phyloP scores from a whole-genome alignment of 495 filamentous ascomycete species.

The Astrothelium macrocarpum region DNA sequence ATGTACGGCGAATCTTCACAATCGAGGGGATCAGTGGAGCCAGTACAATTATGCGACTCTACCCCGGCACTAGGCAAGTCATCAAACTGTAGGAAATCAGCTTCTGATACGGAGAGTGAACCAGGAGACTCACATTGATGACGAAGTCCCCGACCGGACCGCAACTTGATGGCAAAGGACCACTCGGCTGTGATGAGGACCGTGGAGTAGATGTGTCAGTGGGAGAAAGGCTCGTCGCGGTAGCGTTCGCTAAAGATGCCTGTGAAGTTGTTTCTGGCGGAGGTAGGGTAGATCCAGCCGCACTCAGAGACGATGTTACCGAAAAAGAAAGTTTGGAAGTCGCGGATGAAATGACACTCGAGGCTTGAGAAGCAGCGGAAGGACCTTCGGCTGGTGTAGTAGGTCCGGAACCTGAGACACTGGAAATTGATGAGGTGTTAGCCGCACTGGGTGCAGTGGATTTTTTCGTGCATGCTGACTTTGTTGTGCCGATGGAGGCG shows the following conservation, averaged over 20 bases:
- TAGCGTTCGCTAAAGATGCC: neutral
- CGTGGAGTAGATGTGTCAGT: neutral
- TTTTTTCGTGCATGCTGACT: neutral
- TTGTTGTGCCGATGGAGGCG: neutral
- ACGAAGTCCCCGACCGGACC: neutral
- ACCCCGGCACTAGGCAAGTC: conserved; percentile 22
- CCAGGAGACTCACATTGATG: neutral
- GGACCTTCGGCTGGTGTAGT: neutral
- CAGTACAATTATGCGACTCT: conserved; percentile 11
- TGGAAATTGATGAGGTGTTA: neutral
- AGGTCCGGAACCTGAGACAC: neutral
- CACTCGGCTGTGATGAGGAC: neutral
- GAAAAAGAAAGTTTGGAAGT: neutral
- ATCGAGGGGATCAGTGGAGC: conserved; percentile 17
- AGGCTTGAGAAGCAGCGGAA: neutral
- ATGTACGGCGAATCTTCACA: conserved; percentile 31
- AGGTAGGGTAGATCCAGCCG: neutral
- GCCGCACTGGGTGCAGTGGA: neutral
- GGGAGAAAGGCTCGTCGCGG: neutral
- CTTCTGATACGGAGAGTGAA: neutral
- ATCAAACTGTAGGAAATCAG: conserved; percentile 20
- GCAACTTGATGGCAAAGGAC: neutral
- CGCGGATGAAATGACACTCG: neutral
- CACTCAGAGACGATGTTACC: neutral
- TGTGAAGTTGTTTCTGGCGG: neutral